Evolutionary conservation across 2,329 filamentous ascomycete genomes (phyloP).

Genomic region (Talaromyces amestolkiae): DNA sequence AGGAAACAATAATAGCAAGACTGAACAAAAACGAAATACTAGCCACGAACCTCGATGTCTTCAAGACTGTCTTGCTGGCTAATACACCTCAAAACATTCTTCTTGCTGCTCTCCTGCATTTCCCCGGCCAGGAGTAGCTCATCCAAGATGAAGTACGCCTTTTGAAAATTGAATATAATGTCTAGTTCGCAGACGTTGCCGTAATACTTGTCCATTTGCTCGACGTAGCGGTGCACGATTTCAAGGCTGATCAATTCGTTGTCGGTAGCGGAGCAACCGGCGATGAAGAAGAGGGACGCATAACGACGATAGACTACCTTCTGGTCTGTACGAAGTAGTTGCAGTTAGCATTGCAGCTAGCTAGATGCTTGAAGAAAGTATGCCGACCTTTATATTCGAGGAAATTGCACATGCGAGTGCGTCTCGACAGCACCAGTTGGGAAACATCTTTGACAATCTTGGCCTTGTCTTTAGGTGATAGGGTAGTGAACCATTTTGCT

Average conservation of each 20-base stretch:
- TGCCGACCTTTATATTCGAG: constrained; percentile 90
- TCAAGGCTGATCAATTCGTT: constrained; percentile 98
- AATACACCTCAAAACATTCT: constrained; percentile 95
- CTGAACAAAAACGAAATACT: not conserved
- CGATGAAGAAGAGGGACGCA: constrained; percentile 98
- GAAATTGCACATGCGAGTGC: constrained; percentile 99
- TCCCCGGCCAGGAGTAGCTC: constrained; percentile 93
- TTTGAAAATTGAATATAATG: constrained; percentile 99
- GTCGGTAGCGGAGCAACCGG: constrained; percentile 92
- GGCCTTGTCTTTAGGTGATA: constrained; percentile 96
- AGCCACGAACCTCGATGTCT: constrained; percentile 90
- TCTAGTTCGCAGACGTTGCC: constrained; percentile 99
- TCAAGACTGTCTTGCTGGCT: constrained; percentile 96
- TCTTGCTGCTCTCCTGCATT: constrained; percentile 98
- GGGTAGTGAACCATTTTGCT: constrained; percentile 98
- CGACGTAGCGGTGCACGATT: constrained; percentile 97
- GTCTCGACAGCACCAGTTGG: constrained; percentile 89
- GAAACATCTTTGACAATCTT: constrained; percentile 99
- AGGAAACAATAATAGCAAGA: not conserved
- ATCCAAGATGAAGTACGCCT: constrained; percentile 98
- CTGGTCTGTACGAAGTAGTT: constrained; percentile 63
- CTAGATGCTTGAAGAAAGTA: not conserved
- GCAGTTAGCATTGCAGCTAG: constrained; percentile 10
- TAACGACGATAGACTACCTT: constrained; percentile 99
- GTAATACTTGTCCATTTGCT: constrained; percentile 99